A percentile compares a stretch with the other conserved stretches of the same genome.
Conservation (phyloP, 108 stramenopile genomes). For the Conticribra weissflogii region DNA sequence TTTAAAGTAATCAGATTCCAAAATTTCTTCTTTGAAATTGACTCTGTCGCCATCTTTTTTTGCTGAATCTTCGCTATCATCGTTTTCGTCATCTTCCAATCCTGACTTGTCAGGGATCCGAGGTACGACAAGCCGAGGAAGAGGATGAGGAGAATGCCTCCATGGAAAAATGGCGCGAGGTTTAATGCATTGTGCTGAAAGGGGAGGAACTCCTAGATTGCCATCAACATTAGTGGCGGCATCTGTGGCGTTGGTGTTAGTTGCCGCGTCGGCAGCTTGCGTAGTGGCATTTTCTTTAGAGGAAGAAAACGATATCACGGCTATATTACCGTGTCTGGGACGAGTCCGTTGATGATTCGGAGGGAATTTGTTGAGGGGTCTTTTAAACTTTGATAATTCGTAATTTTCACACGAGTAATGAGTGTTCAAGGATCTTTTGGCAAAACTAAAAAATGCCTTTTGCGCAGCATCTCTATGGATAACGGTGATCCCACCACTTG, state of each 20-base stretch:
- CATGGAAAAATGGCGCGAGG: slow-evolving; percentile 40
- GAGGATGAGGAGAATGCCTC: slow-evolving; percentile 28
- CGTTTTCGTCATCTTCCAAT: neutral
- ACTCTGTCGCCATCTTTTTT: neutral
- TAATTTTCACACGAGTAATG: too few relatives aligned
- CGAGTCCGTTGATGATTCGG: too few relatives aligned
- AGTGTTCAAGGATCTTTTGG: too few relatives aligned
- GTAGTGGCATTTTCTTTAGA: too few relatives aligned
- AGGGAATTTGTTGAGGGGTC: too few relatives aligned
- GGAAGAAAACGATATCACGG: too few relatives aligned
- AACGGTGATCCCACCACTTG: too few relatives aligned
- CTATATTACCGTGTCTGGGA: too few relatives aligned
- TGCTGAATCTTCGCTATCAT: slow-evolving; percentile 5
- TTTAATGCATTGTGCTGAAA: slow-evolving; percentile 12
- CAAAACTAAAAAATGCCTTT: too few relatives aligned
- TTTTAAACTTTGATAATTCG: too few relatives aligned
- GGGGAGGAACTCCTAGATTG: neutral
- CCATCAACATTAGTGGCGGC: slow-evolving; percentile 2
- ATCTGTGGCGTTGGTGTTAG: slow-evolving; percentile 4
- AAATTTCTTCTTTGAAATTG: slow-evolving; percentile 3
- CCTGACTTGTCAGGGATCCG: neutral
- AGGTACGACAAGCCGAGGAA: slow-evolving; percentile 26
- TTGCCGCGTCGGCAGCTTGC: too few relatives aligned
- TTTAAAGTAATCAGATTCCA: slow-evolving; percentile 29
- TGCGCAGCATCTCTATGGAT: too few relatives aligned